These are phyloP conservation scores for Fusarium virguliforme DNA, from an alignment of 2,329 filamentous ascomycete genomes.

Conservation along the genomic window DNA sequence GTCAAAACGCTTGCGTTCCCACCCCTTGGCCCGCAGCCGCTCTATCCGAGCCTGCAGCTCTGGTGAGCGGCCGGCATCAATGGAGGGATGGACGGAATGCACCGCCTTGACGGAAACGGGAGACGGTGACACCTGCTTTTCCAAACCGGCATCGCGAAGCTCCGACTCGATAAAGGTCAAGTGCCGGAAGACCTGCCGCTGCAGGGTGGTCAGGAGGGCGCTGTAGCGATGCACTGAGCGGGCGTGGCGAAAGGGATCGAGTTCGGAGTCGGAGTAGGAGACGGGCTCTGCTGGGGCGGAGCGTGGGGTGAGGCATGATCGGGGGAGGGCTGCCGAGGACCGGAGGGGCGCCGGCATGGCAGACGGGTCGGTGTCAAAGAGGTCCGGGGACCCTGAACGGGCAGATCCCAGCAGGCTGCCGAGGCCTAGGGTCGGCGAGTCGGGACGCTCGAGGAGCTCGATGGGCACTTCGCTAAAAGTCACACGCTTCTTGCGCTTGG, in stretches of 20 bases:
- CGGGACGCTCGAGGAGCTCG: constrained; percentile 69
- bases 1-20: constrained; percentile 72
- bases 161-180: constrained; percentile 63
- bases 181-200: constrained; percentile 66
- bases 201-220: constrained; percentile 64
- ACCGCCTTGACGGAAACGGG: constrained; percentile 1
- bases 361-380: constrained; percentile 23
- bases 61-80: constrained; percentile 57
- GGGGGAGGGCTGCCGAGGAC: constrained; percentile 39
- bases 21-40: constrained; percentile 68
- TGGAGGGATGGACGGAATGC: constrained; percentile 31
- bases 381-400: constrained; percentile 48
- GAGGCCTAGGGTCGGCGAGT: constrained; percentile 73
- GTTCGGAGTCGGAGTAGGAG: constrained; percentile 37
- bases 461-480: constrained; percentile 56
- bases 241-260: constrained; percentile 59
- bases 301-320: constrained; percentile 38
- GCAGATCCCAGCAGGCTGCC: constrained; percentile 59
- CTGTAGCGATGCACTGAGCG: constrained; percentile 66
- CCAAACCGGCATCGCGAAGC: constrained; percentile 50
- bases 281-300: constrained; percentile 27
- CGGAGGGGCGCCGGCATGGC: constrained; percentile 13
- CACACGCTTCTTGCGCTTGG: constrained; percentile 59
- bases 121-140: constrained; percentile 27
- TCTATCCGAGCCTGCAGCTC: constrained; percentile 69